Conservation (phyloP, 768 basidiomycete genomes). For the Rhodotorula graminis region DNA sequence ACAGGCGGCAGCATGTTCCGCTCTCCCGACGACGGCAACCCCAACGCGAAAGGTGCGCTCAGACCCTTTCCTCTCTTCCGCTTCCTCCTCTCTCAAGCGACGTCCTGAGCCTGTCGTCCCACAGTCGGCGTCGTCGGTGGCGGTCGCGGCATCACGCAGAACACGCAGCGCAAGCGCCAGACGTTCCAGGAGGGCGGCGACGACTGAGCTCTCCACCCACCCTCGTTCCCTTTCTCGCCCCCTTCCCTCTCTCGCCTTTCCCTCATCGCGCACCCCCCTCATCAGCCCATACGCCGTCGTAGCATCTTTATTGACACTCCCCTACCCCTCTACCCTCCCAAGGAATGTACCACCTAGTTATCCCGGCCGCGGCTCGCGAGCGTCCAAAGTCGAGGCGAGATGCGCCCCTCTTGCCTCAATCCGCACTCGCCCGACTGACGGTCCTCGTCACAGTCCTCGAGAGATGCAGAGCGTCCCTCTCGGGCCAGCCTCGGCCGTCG, state of each 20-base stretch:
- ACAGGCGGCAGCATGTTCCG: conserved; percentile 84
- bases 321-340: too few species aligned
- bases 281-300: neutral
- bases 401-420: neutral
- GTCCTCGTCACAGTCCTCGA: too few species aligned
- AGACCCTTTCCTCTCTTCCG: too few species aligned
- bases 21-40: conserved; percentile 72
- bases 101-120: neutral
- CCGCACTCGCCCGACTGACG: too few species aligned
- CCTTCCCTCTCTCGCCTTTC: neutral
- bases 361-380: too few species aligned
- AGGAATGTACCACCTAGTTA: neutral
- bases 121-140: conserved; percentile 86
- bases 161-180: conserved; percentile 64
- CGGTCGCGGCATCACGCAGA: conserved; percentile 82
- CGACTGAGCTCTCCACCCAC: conserved; percentile 3
- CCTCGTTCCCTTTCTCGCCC: neutral
- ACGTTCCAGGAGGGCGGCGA: conserved; percentile 61
- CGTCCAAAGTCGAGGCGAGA: neutral
- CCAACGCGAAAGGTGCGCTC: conserved; percentile 68
- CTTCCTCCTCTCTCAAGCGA: conserved; percentile 42
- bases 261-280: neutral
- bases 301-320: neutral
- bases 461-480: too few species aligned
- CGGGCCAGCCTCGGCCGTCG: too few species aligned